phyloP scores from a whole-genome alignment of 768 basidiomycete genomes.

The Leccinum subgranulosum region DNA sequence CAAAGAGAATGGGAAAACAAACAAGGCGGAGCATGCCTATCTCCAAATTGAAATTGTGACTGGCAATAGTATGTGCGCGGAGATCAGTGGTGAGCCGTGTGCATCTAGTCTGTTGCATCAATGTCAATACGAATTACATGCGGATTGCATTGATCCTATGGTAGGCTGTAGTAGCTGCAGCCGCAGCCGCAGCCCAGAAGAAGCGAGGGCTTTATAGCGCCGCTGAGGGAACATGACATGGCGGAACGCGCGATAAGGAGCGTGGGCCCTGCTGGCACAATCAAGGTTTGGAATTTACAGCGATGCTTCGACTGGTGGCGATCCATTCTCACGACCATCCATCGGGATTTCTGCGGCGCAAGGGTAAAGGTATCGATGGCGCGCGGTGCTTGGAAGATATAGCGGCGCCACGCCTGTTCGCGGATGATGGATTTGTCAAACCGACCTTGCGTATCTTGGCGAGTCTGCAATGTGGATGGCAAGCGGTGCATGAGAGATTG shows the following conservation, averaged over 20 bases:
- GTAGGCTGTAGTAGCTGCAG: neutral
- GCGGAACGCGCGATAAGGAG: conserved; percentile 12
- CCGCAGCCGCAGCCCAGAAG: neutral
- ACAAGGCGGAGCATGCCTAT: neutral
- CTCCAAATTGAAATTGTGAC: conserved; percentile 9
- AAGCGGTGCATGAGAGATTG: conserved; percentile 3
- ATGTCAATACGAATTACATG: conserved; percentile 3
- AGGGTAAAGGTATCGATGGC: conserved; percentile 38
- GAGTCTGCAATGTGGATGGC: conserved; percentile 28
- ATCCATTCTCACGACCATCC: conserved; percentile 36
- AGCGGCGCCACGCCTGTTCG: conserved; percentile 9
- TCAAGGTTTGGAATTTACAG: neutral
- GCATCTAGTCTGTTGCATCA: neutral
- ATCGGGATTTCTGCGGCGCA: conserved; percentile 38
- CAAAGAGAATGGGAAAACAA: neutral
- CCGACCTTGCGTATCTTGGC: conserved; percentile 46
- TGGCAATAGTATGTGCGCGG: conserved; percentile 1
- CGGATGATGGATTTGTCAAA: conserved; percentile 30
- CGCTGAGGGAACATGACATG: neutral
- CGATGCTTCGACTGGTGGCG: neutral
- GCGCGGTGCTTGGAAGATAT: conserved; percentile 15
- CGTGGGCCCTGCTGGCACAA: neutral
- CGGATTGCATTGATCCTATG: conserved; percentile 14
- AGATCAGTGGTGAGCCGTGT: conserved; percentile 10
- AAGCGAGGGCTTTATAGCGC: neutral